These are phyloP conservation scores for Jimgerdemannia flammicorona DNA, from an alignment of 192 early-diverging fungal species.

Conservation along the genomic window DNA sequence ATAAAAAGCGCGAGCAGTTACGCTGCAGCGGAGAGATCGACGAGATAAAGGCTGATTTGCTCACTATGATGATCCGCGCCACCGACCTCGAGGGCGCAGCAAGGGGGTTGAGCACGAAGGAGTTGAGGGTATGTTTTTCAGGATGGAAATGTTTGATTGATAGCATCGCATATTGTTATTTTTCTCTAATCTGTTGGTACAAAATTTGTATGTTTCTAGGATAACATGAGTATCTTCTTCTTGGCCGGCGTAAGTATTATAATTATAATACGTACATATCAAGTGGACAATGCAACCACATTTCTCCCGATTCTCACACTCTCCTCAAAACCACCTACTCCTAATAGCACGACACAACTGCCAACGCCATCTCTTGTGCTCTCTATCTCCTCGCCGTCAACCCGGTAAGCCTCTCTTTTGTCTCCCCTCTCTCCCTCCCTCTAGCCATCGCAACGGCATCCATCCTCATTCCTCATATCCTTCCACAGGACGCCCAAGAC, in stretches of 20 bases:
- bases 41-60: not conserved
- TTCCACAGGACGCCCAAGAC: not conserved
- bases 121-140: not conserved
- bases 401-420: constrained; percentile 5
- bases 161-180: not conserved
- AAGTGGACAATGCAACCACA: not conserved
- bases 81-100: not conserved
- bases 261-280: too few relatives aligned
- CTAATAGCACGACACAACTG: constrained; percentile 24
- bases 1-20: not conserved
- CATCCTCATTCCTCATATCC: not conserved
- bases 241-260: constrained; percentile 37
- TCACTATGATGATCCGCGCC: constrained; percentile 4
- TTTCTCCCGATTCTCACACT: not conserved
- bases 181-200: not conserved
- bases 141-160: too few relatives aligned
- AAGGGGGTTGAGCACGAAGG: constrained; percentile 1
- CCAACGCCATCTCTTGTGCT: constrained; percentile 31
- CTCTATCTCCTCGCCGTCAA: constrained; percentile 47
- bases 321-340: not conserved
- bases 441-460: too few relatives aligned
- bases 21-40: not conserved
- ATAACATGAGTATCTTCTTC: constrained; percentile 51
- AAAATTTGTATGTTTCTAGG: constrained; percentile 15
- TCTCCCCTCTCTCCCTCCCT: not conserved